Evolutionary conservation across 768 basidiomycete genomes (phyloP).

Genomic region (Mycena floridula): DNA sequence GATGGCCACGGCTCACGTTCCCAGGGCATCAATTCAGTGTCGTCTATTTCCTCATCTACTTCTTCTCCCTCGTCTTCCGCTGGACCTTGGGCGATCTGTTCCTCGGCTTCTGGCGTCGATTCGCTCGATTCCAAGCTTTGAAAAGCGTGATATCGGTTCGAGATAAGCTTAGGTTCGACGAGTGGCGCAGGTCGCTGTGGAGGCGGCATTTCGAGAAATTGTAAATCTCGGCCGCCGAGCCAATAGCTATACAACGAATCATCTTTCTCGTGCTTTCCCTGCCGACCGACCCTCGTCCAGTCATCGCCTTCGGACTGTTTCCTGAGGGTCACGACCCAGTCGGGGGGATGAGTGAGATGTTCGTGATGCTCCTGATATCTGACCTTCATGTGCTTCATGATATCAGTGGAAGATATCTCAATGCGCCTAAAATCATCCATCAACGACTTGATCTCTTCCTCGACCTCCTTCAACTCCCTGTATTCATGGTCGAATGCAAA

Average conservation of each 20-base stretch:
- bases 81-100: too few relatives aligned
- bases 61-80: not conserved
- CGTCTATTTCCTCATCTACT: not conserved
- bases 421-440: constrained; percentile 35
- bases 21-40: too few relatives aligned
- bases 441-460: constrained; percentile 39
- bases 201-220: constrained; percentile 30
- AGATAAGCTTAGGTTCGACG: too few relatives aligned
- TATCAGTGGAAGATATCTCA: constrained; percentile 27
- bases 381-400: constrained; percentile 34
- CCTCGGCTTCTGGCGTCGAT: too few relatives aligned
- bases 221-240: constrained; percentile 39
- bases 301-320: not conserved
- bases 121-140: too few relatives aligned
- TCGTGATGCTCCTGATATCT: constrained; percentile 45
- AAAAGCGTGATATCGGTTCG: too few relatives aligned
- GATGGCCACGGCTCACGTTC: not conserved
- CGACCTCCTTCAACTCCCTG: constrained; percentile 33
- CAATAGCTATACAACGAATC: constrained; percentile 43
- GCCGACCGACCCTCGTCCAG: not conserved
- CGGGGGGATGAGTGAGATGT: constrained; percentile 35
- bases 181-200: too few relatives aligned
- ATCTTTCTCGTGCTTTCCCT: not conserved
- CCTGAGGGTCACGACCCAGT: constrained; percentile 33
- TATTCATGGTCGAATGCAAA: constrained; percentile 25